Evolutionary conservation across 1,284 basidiomycete genomes (phyloP), one percentile per base, ranked within the genome.

Genomic region (Tilletia setariae): DNA sequence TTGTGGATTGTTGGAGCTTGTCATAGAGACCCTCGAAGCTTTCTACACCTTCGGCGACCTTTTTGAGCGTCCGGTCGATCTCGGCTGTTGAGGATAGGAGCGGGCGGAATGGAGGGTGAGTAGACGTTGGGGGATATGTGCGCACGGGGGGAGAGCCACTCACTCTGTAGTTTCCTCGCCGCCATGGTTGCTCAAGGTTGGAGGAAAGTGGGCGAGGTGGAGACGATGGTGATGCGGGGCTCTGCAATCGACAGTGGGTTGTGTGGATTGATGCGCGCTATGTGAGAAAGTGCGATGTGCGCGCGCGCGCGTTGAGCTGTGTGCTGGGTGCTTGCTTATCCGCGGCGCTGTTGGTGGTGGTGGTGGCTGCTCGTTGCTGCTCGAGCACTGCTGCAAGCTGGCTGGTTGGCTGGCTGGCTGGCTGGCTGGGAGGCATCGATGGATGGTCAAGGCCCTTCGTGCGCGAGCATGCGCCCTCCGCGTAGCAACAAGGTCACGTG

Each of bases 41-140:
- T 68, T 79, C 79, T 68, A 83, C 82, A 43, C 82, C 82, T 68
- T 83, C 81, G 46, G 75, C 73, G 66, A 82, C 79, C 71, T 77
- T 78, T 67, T 82, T 82, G 59, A 82, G 73, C 43, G 79, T 82
- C 67, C 79, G 76, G 72, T 82, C 80, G 67, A 82, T 81, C 76
- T 82, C 80, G 70, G 76, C 75, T 78, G 72, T 28, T n/a, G 21
- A 28, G 11, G 32, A 28, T 32, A 42, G 28, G 62, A 49, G 46
- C 66, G 47, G 28, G 16, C 2, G 2, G 30, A 9, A 32, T 2
- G 11, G 30, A 40, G 56, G 30, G 28, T 35, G 13, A 35, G 56
- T 16, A 32, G 9, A 25, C 13, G 23, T n/a, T 49, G 19, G n/a
- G n/a, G n/a, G 6, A 49, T 49, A n/a, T 49, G 47, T 16, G 23